Base-by-base conservation (phyloP, 805 yeast species). In the Yamadazyma takamatsuzukensis region DNA sequence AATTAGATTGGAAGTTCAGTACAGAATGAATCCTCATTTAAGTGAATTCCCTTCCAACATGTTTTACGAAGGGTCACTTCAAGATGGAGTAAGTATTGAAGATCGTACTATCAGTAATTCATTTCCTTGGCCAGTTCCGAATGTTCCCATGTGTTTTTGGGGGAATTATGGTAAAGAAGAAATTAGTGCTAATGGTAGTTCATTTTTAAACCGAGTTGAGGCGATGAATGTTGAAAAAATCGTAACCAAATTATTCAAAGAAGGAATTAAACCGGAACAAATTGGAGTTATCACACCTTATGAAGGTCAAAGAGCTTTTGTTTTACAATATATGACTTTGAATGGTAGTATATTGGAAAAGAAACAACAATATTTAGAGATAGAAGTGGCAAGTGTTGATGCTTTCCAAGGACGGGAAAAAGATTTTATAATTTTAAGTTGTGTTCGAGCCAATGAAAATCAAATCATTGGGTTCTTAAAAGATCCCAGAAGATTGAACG, bases 141-240 rank as follows among this genome's bases (percentile, higher is more conserved):
- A 77, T 30, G 71, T 69, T 4, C 97, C 96, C n/a, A 86, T 87
- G 95, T 83, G 89, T 93, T 85, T 89, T 49, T 88, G 96, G 96
- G 81, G 85, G 0, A 80, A 80, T 44, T 78, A 78, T 51, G 96
- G 96, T 24, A 78, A 82, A 44, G 97, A 89, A 63, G 97, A 89
- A 57, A 75, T 89, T 32, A 78, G 93, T 15, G 75, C 80, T 0
- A 72, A 78, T 42, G 97, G 96, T 37, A 79, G 82, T 4, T 83
- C 95, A 6, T 88, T 68, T 49, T 66, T 89, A 46, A 89, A 89
- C 58, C 69, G 96, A 43, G 80, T 84, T 21, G 97, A 89, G 59
- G 96, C 96, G 0, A 78, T 83, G 80, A 84, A 81, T 48, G 83
- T 87, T 49, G 96, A 86, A 53, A 78, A 82, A 51, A 67, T 83